Conservation (phyloP, 352 stramenopile genomes). For the Globisporangium carolinianum region DNA sequence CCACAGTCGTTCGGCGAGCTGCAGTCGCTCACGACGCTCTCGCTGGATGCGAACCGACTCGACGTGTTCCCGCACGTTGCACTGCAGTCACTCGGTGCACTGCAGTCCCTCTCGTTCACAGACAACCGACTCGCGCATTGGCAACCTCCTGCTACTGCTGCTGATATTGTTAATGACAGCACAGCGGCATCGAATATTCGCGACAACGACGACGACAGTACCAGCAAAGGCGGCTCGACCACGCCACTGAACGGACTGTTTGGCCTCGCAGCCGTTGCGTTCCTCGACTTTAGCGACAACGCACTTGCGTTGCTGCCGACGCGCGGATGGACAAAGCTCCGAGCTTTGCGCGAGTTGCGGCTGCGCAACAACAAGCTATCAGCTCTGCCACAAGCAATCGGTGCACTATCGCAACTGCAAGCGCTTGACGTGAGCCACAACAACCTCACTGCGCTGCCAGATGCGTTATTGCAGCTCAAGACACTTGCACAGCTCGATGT, state of each 20-base stretch:
- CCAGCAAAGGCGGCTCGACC: background rate
- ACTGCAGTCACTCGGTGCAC: slow-evolving; percentile 11
- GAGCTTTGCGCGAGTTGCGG: slow-evolving; percentile 29
- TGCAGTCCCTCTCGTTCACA: slow-evolving; percentile 31
- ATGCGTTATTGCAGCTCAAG: slow-evolving; percentile 10
- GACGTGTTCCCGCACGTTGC: slow-evolving; percentile 26
- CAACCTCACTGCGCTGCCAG: slow-evolving; percentile 24
- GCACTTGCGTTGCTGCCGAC: slow-evolving; percentile 19
- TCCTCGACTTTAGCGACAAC: slow-evolving; percentile 48
- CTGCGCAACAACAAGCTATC: background rate
- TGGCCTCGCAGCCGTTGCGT: slow-evolving; percentile 17
- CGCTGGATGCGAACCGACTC: slow-evolving; percentile 37
- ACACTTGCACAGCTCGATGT: slow-evolving; percentile 20
- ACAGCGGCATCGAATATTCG: background rate
- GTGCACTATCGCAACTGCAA: too few species aligned
- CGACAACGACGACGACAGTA: slow-evolving; percentile 7
- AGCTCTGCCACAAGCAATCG: too few species aligned
- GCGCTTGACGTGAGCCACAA: slow-evolving; percentile 21
- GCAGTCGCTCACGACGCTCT: slow-evolving; percentile 27
- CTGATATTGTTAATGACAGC: background rate
- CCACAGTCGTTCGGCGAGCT: slow-evolving; percentile 32
- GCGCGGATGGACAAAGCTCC: slow-evolving; percentile 22
- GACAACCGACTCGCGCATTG: slow-evolving; percentile 44
- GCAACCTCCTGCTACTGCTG: slow-evolving; percentile 3
- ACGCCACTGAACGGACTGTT: slow-evolving; percentile 20